A percentile compares a stretch with the other conserved stretches of the same genome.
These are phyloP conservation scores for Limnanthes douglasii DNA, from an alignment of 345 rosid genomes.

Conservation along the genomic window DNA sequence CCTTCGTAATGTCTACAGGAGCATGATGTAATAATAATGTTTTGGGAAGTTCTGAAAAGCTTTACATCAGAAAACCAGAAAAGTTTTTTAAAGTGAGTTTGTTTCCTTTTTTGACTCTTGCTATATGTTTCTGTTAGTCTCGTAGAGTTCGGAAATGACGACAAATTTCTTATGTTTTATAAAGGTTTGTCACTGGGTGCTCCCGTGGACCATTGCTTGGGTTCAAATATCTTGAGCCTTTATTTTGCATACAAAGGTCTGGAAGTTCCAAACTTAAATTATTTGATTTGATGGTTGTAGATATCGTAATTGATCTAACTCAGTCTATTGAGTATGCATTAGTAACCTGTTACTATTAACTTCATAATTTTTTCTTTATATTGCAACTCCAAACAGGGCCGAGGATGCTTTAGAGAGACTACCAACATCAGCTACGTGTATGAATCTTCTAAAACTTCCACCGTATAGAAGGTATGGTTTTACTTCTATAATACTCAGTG, in stretches of 20 bases:
- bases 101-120: neutral
- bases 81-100: slow-evolving; percentile 78
- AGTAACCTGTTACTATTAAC: neutral
- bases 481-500: slow-evolving; percentile 4
- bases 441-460: slow-evolving; percentile 99
- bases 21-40: slow-evolving; percentile 92
- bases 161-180: slow-evolving; percentile 4
- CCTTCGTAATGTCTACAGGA: slow-evolving; percentile 61
- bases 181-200: slow-evolving; percentile 96
- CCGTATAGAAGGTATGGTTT: slow-evolving; percentile 81
- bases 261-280: slow-evolving; percentile 3
- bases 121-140: slow-evolving; percentile 1
- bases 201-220: slow-evolving; percentile 96
- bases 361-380: neutral
- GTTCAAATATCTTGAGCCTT: slow-evolving; percentile 78
- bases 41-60: slow-evolving; percentile 90
- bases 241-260: slow-evolving; percentile 94
- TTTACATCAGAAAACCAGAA: slow-evolving; percentile 75
- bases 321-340: neutral
- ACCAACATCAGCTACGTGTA: slow-evolving; percentile 95
- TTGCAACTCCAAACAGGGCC: too few species aligned
- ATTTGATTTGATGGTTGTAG: slow-evolving; percentile 7
- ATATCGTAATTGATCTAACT: slow-evolving; percentile 8
- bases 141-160: slow-evolving; percentile 5
- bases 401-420: slow-evolving; percentile 79